Evolutionary conservation across 768 basidiomycete genomes (phyloP).

Genomic region (Termitomyces sp.): DNA sequence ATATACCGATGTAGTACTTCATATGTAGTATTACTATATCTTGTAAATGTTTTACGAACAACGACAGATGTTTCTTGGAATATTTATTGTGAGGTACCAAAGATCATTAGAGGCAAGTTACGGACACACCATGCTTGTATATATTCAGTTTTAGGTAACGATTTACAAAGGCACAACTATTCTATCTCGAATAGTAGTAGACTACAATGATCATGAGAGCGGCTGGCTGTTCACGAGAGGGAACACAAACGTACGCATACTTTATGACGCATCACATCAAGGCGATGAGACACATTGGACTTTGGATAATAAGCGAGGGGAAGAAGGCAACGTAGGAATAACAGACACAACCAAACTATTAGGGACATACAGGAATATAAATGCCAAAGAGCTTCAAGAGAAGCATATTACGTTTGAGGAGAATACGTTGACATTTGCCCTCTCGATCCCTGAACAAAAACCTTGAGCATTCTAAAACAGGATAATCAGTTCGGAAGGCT

Average conservation of each 20-base stretch:
- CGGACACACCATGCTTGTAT: no score
- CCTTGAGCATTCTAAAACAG: no score
- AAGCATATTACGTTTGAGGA: conserved; percentile 7
- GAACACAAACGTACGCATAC: conserved; percentile 8
- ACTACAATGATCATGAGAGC: not conserved
- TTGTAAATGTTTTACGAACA: no score
- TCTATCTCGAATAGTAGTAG: not conserved
- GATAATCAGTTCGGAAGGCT: conserved; percentile 20
- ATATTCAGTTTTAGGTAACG: no score
- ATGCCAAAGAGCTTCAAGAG: not conserved
- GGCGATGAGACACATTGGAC: not conserved
- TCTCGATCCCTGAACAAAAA: conserved; percentile 15
- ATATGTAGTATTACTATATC: not conserved
- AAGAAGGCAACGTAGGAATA: not conserved
- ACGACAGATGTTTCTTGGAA: no score
- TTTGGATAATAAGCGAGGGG: not conserved
- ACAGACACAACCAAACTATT: not conserved
- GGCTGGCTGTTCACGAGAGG: not conserved
- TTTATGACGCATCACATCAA: conserved; percentile 3
- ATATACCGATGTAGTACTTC: not conserved
- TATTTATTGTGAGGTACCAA: no score
- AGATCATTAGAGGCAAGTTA: no score
- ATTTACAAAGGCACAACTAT: not conserved
- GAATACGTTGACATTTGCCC: conserved; percentile 10
- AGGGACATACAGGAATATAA: not conserved